These are phyloP conservation scores for Raffaelea albimanens DNA, from an alignment of 2,329 filamentous ascomycete species.

Conservation along the genomic window DNA sequence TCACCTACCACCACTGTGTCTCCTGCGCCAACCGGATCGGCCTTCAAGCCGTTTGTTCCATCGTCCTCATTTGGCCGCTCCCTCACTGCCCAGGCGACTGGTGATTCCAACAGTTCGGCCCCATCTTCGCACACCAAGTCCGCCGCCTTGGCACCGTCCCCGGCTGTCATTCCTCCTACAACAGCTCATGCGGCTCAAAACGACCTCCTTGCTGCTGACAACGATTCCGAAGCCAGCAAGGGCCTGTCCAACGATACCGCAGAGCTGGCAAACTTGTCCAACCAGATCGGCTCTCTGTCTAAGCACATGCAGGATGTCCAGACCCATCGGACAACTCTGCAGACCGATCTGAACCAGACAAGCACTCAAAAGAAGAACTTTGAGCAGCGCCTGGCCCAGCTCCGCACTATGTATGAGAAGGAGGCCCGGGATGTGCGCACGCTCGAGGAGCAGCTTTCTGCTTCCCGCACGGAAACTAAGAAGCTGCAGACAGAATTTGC, in stretches of 20 bases:
- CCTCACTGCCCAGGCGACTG: conserved; percentile 67
- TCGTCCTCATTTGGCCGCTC: conserved; percentile 87
- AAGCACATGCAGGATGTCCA: conserved; percentile 94
- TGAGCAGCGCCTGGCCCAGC: conserved; percentile 76
- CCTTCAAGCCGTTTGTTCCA: conserved; percentile 84
- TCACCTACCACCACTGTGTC: conserved; percentile 42
- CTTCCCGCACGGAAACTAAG: conserved; percentile 69
- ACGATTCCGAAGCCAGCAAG: conserved; percentile 78
- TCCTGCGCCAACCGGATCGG: conserved; percentile 34
- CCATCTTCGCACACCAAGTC: conserved; percentile 30
- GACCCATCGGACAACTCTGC: conserved; percentile 65
- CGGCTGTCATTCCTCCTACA: conserved; percentile 14
- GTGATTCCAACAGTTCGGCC: conserved; percentile 41
- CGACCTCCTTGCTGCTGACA: conserved; percentile 83
- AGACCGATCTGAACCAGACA: conserved; percentile 73
- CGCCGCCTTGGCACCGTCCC: conserved; percentile 6
- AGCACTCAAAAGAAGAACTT: conserved; percentile 87
- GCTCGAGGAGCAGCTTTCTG: conserved; percentile 72
- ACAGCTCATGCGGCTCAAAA: conserved; percentile 38
- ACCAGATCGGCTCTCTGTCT: conserved; percentile 82
- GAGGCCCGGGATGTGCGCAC: conserved; percentile 80
- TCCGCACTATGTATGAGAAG: conserved; percentile 83
- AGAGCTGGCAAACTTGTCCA: conserved; percentile 90
- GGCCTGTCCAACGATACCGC: conserved; percentile 82
- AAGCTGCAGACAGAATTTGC: conserved; percentile 79